These are phyloP conservation scores for Trichomonas vaginalis DNA, from an alignment of 208 protist genomes.

Conservation along the genomic window DNA sequence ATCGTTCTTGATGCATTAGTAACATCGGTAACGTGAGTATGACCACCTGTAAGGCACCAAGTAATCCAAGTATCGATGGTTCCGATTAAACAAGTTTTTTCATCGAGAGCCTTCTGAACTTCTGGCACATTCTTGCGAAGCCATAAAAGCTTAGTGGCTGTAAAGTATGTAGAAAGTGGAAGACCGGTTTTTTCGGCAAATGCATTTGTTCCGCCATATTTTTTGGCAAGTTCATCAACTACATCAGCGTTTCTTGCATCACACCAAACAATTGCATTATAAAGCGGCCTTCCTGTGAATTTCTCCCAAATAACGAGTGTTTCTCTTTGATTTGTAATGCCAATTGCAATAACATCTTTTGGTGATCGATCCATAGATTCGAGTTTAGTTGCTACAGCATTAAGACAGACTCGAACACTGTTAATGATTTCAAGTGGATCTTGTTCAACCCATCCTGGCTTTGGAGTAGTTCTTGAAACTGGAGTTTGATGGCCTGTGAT, in stretches of 20 bases:
- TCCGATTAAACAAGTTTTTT: constrained; percentile 61
- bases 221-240: constrained; percentile 13
- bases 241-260: constrained; percentile 37
- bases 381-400: not conserved
- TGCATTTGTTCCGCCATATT: constrained; percentile 19
- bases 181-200: constrained; percentile 57
- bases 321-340: constrained; percentile 95
- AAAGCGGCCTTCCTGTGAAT: constrained; percentile 66
- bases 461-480: constrained; percentile 56
- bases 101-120: constrained; percentile 43
- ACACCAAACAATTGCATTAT: constrained; percentile 66
- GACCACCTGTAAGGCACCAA: constrained; percentile 62
- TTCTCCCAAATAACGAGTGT: constrained; percentile 89
- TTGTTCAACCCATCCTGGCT: constrained; percentile 79
- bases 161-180: constrained; percentile 81
- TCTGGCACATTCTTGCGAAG: constrained; percentile 69
- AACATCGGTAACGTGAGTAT: constrained; percentile 70
- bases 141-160: constrained; percentile 81
- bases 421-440: constrained; percentile 69
- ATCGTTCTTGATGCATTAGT: constrained; percentile 67
- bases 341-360: constrained; percentile 19
- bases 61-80: constrained; percentile 92
- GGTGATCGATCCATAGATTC: not conserved
- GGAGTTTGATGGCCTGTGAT: constrained; percentile 54
- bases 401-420: constrained; percentile 38